phyloP scores from a whole-genome alignment of 331 rosid genomes.

The Dryas integrifolia region DNA sequence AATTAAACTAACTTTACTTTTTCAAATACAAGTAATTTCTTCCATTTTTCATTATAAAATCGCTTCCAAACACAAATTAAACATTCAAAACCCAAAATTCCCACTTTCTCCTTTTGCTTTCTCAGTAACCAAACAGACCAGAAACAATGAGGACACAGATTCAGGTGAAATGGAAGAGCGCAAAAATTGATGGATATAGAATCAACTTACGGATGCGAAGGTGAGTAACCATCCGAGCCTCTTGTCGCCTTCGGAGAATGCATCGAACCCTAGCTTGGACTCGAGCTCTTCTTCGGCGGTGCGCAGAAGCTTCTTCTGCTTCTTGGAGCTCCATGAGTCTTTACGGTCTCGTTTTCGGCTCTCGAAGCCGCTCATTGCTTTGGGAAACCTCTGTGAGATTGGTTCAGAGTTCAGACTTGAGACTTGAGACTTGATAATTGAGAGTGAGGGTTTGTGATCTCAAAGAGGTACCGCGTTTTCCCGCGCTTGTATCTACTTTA shows the following conservation, averaged over 20 bases:
- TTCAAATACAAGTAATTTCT: background rate
- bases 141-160: background rate
- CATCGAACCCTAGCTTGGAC: slow-evolving; percentile 73
- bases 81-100: background rate
- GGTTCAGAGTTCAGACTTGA: background rate
- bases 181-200: background rate
- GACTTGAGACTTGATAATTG: background rate
- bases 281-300: slow-evolving; percentile 84
- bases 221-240: slow-evolving; percentile 93
- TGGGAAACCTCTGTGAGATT: background rate
- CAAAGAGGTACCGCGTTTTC: slow-evolving; percentile 3
- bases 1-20: too few relatives aligned
- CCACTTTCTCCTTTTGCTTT: background rate
- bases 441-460: background rate
- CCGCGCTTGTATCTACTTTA: slow-evolving; percentile 16
- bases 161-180: background rate
- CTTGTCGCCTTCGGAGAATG: slow-evolving; percentile 80
- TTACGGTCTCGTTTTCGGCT: slow-evolving; percentile 50
- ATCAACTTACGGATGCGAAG: slow-evolving; percentile 62
- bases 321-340: slow-evolving; percentile 47
- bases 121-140: slow-evolving; percentile 10
- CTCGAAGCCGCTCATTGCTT: slow-evolving; percentile 46
- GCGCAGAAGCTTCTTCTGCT: slow-evolving; percentile 71
- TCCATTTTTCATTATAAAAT: background rate
- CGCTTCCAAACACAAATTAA: background rate